Percentiles rank a stretch among this genome's conserved stretches.
phyloP scores from a whole-genome alignment of 179 eudicot species.

The Heliamphora pulchella region DNA sequence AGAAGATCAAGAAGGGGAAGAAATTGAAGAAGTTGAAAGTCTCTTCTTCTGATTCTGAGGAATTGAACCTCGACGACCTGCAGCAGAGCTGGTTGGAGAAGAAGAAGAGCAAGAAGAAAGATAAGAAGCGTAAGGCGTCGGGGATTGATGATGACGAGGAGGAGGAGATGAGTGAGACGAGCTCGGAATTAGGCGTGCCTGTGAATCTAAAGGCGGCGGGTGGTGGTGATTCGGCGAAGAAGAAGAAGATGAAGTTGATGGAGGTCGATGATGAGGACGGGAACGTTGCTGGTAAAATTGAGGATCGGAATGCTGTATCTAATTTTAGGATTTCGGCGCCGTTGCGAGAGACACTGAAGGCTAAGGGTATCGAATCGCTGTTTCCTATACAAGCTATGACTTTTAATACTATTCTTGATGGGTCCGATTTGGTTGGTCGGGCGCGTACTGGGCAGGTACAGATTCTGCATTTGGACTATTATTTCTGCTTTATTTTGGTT shows the following conservation, averaged over 20 bases:
- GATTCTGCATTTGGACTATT: background rate
- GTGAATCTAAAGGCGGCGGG: too few species aligned
- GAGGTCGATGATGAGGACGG: slow-evolving; percentile 18
- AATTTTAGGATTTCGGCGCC: slow-evolving; percentile 71
- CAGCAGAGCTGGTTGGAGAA: slow-evolving; percentile 2
- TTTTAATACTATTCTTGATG: slow-evolving; percentile 57
- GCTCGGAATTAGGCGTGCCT: slow-evolving; percentile 61
- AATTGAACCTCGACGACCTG: background rate
- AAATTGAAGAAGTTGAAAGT: slow-evolving; percentile 21
- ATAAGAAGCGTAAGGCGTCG: slow-evolving; percentile 44
- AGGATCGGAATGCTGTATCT: slow-evolving; percentile 48
- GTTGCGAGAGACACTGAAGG: slow-evolving; percentile 45
- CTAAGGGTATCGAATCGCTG: slow-evolving; percentile 67
- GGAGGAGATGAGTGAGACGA: slow-evolving; percentile 44
- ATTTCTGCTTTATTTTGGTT: too few species aligned
- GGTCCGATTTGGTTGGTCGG: slow-evolving; percentile 79
- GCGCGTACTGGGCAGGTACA: slow-evolving; percentile 93
- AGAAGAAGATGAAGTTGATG: slow-evolving; percentile 28
- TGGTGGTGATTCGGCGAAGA: slow-evolving; percentile 14
- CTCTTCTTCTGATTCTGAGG: slow-evolving; percentile 7
- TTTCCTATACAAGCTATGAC: slow-evolving; percentile 93
- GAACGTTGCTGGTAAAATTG: slow-evolving; percentile 22
- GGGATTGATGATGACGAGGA: slow-evolving; percentile 33
- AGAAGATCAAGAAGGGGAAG: slow-evolving; percentile 28
- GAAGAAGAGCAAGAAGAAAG: slow-evolving; percentile 31